Conservation (phyloP, 768 basidiomycete species). For the Mycena rebaudengoi region DNA sequence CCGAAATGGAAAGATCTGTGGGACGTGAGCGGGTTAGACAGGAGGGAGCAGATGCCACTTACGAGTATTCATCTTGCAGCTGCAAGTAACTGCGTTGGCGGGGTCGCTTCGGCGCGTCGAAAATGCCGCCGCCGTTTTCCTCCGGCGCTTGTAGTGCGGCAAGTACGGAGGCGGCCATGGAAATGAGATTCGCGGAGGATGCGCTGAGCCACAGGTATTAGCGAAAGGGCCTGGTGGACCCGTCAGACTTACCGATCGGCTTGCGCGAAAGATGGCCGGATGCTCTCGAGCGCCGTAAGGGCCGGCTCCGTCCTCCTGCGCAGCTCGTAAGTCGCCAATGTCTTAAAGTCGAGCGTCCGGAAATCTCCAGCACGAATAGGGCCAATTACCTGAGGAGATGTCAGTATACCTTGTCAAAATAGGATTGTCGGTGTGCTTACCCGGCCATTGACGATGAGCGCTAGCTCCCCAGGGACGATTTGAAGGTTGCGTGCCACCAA, state of each 20-base stretch:
- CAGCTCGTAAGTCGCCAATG: constrained; percentile 79
- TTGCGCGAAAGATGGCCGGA: constrained; percentile 49
- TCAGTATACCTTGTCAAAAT: constrained; percentile 1
- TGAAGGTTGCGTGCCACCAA: constrained; percentile 63
- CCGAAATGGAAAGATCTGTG: constrained; percentile 76
- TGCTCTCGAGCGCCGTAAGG: constrained; percentile 65
- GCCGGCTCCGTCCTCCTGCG: constrained; percentile 75
- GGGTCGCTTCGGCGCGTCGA: constrained; percentile 69
- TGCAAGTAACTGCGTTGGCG: constrained; percentile 68
- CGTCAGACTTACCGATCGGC: constrained; percentile 51
- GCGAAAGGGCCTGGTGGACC: background rate
- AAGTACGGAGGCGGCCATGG: constrained; percentile 75
- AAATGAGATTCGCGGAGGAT: constrained; percentile 65
- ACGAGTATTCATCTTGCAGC: constrained; percentile 74
- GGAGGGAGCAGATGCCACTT: constrained; percentile 33
- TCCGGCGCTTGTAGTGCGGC: constrained; percentile 77
- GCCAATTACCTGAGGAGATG: constrained; percentile 70
- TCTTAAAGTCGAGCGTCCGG: constrained; percentile 71
- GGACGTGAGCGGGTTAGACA: constrained; percentile 3
- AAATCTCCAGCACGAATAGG: constrained; percentile 73
- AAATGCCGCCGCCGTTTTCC: constrained; percentile 74
- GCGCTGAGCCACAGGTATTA: constrained; percentile 46
- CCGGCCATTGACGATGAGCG: constrained; percentile 83
- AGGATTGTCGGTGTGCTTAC: too few species aligned
- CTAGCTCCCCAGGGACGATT: constrained; percentile 67